These are phyloP conservation scores for Coelastrella sp. DNA, from an alignment of 139 green algal species.

Conservation along the genomic window DNA sequence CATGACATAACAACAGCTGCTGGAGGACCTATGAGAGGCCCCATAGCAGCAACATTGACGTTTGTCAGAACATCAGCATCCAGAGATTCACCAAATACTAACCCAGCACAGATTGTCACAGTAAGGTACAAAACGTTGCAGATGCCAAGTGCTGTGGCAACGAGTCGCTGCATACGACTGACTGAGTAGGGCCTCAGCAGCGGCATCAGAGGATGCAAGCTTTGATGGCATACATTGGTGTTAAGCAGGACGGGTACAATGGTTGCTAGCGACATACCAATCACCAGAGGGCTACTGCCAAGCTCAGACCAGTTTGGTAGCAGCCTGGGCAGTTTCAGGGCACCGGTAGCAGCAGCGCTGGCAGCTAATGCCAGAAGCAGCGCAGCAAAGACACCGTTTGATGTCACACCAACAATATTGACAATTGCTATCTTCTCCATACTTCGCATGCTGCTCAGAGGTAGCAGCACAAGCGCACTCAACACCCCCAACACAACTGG, in stretches of 20 bases:
- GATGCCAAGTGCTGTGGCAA: slow-evolving; percentile 8
- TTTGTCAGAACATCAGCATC: slow-evolving; percentile 38
- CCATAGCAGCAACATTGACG: slow-evolving; percentile 31
- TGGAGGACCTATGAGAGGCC: slow-evolving; percentile 25
- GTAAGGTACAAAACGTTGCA: slow-evolving; percentile 37
- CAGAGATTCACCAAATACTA: slow-evolving; percentile 31
- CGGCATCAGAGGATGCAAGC: slow-evolving; percentile 45
- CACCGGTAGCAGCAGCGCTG: background rate
- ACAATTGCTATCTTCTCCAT: slow-evolving; percentile 43
- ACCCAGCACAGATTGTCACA: slow-evolving; percentile 6
- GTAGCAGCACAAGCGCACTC: slow-evolving; percentile 20
- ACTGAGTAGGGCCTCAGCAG: slow-evolving; percentile 36
- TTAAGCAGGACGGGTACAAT: slow-evolving; percentile 46
- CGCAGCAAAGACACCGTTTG: slow-evolving; percentile 36
- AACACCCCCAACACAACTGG: slow-evolving; percentile 32
- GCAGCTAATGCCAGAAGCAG: slow-evolving; percentile 30
- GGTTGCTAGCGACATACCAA: background rate
- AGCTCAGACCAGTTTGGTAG: slow-evolving; percentile 8
- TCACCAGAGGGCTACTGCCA: background rate
- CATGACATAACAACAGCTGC: slow-evolving; percentile 12
- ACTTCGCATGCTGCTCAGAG: slow-evolving; percentile 36
- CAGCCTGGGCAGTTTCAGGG: background rate
- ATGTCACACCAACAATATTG: slow-evolving; percentile 42
- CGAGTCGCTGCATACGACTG: slow-evolving; percentile 18
- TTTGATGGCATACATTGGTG: slow-evolving; percentile 44